phyloP scores from a whole-genome alignment of 2,329 filamentous ascomycete genomes.

The Chaetomium sp. region DNA sequence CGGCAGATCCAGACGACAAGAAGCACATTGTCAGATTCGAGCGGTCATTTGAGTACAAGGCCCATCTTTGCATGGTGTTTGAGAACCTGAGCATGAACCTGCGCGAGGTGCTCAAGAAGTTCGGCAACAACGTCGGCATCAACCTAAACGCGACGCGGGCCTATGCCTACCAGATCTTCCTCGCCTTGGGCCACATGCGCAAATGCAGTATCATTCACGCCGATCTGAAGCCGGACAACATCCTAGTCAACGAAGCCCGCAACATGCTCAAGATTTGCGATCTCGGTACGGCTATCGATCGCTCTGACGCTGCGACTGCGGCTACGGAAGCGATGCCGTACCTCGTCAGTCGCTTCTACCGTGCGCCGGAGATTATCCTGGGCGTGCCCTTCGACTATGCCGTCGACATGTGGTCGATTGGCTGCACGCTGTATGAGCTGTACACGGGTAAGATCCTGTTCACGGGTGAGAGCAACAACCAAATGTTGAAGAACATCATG shows the following conservation, averaged over 20 bases:
- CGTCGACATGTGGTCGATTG: conserved; percentile 96
- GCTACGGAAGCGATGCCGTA: conserved; percentile 87
- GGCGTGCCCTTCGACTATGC: conserved; percentile 94
- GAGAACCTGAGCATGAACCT: conserved; percentile 92
- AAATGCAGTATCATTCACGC: conserved; percentile 93
- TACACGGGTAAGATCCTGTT: conserved; percentile 98
- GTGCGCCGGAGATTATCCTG: conserved; percentile 92
- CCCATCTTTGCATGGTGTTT: conserved; percentile 93
- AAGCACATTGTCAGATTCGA: conserved; percentile 88
- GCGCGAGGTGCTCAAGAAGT: conserved; percentile 90
- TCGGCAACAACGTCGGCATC: conserved; percentile 88
- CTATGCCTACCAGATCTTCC: conserved; percentile 92
- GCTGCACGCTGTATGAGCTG: conserved; percentile 92
- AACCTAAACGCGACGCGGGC: conserved; percentile 79
- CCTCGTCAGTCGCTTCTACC: conserved; percentile 93
- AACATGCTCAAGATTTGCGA: conserved; percentile 92
- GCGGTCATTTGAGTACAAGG: conserved; percentile 85
- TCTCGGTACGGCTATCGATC: conserved; percentile 89
- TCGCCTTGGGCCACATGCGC: conserved; percentile 78
- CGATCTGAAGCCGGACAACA: conserved; percentile 96
- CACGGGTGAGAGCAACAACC: conserved; percentile 91
- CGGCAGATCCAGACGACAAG: conserved; percentile 78
- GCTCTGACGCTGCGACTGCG: conserved; percentile 65
- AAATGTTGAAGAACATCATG: conserved; percentile 96
- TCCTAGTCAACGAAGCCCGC: conserved; percentile 78